Base-by-base conservation (phyloP, 2,329 filamentous ascomycete genomes). In the Fusarium verticillioides region DNA sequence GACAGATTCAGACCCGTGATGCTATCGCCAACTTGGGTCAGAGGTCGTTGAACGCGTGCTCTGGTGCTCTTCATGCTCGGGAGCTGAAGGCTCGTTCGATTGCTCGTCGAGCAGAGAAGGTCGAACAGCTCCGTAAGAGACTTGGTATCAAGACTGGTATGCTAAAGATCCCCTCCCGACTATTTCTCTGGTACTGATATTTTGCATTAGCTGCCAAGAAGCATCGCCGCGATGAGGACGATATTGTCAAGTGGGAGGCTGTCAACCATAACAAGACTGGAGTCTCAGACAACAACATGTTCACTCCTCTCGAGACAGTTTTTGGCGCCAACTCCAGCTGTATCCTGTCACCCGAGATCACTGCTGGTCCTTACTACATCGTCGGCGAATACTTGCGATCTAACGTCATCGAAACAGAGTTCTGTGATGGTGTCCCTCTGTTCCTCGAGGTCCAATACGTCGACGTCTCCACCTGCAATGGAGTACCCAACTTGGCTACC, bases 391-490 rank as follows among this genome's bases (percentile, higher is more conserved):
- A 66, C 3, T 16, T 66, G 10, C 63, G 61, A 26, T 66, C 63
- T 12, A 66, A 66, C 15, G 63, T 66, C 2, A 66, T 66, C 16
- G 63, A 66, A 1, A 50, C 4, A 1, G 63, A 66, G 11, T 39
- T 43, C 32, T 66, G 61, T 0, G 63, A 66, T 5, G 61, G 63
- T 4, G 63, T 66, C 0, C 63, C 63, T 15, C 19, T 66, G 8
- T 66, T 66, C 37, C 61, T 66, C 7, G 61, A 66, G 1, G 50
- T 66, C 19, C 63, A 66, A n/a, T 66, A 66, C n/a, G 44, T 66
- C n/a, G 61, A 66, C 18, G 50, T 66, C 1, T n/a, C 63, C 0
- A 66, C 43, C 9, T 66, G 63, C 7, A 15, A 28, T 7, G 61
- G 30, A 26, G 61, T 66, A 2, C 61, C 61, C 10, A 66, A 66